A percentile compares a stretch with the other conserved stretches of the same genome.
These are phyloP conservation scores for Podospora didyma DNA, from an alignment of 495 filamentous ascomycete genomes.

Conservation along the genomic window DNA sequence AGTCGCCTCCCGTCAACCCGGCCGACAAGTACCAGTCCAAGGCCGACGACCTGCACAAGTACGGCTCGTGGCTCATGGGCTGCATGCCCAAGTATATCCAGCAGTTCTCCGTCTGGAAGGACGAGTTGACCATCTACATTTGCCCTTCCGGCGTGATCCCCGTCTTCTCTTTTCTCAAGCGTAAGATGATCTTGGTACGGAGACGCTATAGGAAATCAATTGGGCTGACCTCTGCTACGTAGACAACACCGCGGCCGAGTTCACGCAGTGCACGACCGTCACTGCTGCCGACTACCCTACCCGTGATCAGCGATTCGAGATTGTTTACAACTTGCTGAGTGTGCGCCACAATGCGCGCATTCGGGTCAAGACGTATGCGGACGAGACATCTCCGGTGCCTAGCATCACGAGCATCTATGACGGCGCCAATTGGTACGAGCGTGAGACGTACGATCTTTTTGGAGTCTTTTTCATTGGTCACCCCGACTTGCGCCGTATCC, in stretches of 20 bases:
- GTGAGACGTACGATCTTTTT: slow-evolving; percentile 96
- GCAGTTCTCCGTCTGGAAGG: slow-evolving; percentile 99
- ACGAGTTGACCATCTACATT: slow-evolving; percentile 93
- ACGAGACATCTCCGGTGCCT: slow-evolving; percentile 92
- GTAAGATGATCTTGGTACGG: slow-evolving; percentile 25
- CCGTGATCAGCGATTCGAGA: slow-evolving; percentile 88
- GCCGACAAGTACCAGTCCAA: slow-evolving; percentile 86
- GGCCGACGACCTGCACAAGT: slow-evolving; percentile 79
- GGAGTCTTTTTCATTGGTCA: slow-evolving; percentile 95
- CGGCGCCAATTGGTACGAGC: slow-evolving; percentile 98
- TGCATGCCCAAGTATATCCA: slow-evolving; percentile 97
- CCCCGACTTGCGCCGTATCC: slow-evolving; percentile 94
- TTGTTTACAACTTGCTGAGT: slow-evolving; percentile 96
- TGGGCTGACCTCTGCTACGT: neutral
- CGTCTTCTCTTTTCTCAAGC: slow-evolving; percentile 92
- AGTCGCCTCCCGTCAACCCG: slow-evolving; percentile 82
- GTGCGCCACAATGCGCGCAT: slow-evolving; percentile 95
- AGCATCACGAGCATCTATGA: slow-evolving; percentile 82
- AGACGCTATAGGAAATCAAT: neutral
- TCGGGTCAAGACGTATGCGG: slow-evolving; percentile 97
- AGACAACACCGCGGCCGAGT: slow-evolving; percentile 94
- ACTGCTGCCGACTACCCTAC: slow-evolving; percentile 95
- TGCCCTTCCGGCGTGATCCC: slow-evolving; percentile 82
- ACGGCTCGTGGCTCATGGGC: slow-evolving; percentile 94
- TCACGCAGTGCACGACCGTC: slow-evolving; percentile 87